phyloP scores from a whole-genome alignment of 768 basidiomycete genomes.

The Amyloporia xantha region DNA sequence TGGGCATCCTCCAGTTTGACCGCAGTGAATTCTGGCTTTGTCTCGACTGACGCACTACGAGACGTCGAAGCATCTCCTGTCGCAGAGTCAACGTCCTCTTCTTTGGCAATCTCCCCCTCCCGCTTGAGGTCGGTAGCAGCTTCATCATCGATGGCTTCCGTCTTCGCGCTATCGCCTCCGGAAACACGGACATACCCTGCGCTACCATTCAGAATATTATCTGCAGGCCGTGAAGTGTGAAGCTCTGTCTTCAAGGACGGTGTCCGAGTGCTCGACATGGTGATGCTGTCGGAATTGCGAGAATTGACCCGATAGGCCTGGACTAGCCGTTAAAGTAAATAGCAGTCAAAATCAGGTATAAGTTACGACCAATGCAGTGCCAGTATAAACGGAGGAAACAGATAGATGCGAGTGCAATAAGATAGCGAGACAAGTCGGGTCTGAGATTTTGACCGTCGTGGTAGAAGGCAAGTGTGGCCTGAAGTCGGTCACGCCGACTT shows the following conservation, averaged over 20 bases:
- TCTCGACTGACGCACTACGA: conserved; percentile 16
- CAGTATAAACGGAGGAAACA: not conserved
- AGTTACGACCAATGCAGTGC: not conserved
- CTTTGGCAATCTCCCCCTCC: conserved; percentile 7
- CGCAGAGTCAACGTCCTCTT: conserved; percentile 5
- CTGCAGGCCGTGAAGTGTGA: not conserved
- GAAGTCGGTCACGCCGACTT: not conserved
- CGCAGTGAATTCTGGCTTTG: too few relatives aligned
- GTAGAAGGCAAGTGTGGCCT: not conserved
- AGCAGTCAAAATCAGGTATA: not conserved
- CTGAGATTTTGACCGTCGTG: not conserved
- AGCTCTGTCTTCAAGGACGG: not conserved
- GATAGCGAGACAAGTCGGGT: not conserved
- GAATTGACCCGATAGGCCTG: not conserved
- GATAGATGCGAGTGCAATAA: conserved; percentile 4
- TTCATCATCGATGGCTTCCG: not conserved
- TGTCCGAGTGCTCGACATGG: not conserved
- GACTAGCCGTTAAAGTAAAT: not conserved
- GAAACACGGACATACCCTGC: not conserved
- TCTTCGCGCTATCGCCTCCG: not conserved
- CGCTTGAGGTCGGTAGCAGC: conserved; percentile 4
- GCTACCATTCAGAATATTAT: not conserved
- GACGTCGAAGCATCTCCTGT: conserved; percentile 6
- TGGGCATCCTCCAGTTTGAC: too few relatives aligned
- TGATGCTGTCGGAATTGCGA: not conserved